Conservation (phyloP, 129 eudicot species). For the Artemisia argyi region DNA sequence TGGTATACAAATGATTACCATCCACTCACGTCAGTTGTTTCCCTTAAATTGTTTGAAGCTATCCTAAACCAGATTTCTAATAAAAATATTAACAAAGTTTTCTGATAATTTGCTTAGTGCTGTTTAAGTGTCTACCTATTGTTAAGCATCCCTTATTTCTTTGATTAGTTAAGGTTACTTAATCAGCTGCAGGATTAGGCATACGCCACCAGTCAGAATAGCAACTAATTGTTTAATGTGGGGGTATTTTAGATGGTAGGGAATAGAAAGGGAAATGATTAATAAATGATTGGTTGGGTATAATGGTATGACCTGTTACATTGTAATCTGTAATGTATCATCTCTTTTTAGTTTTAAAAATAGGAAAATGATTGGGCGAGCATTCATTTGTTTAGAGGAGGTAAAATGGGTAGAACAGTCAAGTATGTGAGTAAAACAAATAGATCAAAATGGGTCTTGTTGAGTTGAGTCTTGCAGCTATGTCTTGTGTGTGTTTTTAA, state of each 20-base stretch:
- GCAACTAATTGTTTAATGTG: slow-evolving; percentile 4
- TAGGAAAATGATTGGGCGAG: background rate
- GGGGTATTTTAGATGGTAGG: background rate
- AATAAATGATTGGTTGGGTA: background rate
- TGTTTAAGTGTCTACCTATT: slow-evolving; percentile 6
- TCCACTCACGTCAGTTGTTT: slow-evolving; percentile 4
- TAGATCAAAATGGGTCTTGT: too few relatives aligned
- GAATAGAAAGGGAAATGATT: background rate
- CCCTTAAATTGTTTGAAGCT: slow-evolving; percentile 12
- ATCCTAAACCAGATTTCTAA: background rate
- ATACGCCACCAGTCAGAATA: slow-evolving; percentile 10
- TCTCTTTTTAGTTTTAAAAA: background rate
- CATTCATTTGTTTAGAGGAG: background rate
- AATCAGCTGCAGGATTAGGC: slow-evolving; percentile 18
- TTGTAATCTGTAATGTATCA: background rate
- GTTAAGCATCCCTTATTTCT: background rate
- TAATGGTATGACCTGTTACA: background rate
- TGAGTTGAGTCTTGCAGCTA: too few relatives aligned
- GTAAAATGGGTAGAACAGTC: background rate
- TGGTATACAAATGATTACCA: slow-evolving; percentile 19
- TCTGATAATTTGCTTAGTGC: background rate
- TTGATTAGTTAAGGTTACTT: slow-evolving; percentile 9
- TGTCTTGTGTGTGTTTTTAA: too few relatives aligned
- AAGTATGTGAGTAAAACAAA: background rate
- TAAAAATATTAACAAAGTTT: background rate